Conservation (phyloP, 2,329 filamentous ascomycete species). For the Calcarisporium arbuscula region DNA sequence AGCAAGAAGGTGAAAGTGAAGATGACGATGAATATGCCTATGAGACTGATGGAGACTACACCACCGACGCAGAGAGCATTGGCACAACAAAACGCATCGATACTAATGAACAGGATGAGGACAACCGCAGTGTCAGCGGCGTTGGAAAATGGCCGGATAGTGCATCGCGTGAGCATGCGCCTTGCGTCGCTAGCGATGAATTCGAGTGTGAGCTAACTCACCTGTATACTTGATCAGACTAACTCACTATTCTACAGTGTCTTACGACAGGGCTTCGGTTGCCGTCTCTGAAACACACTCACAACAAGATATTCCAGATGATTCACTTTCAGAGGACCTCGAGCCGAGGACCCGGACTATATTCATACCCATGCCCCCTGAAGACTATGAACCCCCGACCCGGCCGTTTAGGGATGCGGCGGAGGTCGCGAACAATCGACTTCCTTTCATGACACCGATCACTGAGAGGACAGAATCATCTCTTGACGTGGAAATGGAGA, state of each 20-base stretch:
- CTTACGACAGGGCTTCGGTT: no score
- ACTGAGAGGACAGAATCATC: conserved; percentile 92
- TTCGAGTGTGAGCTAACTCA: no score
- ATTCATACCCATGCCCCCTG: conserved; percentile 77
- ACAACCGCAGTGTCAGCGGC: conserved; percentile 55
- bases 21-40: conserved; percentile 61
- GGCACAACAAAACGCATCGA: conserved; percentile 64
- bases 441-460: conserved; percentile 98
- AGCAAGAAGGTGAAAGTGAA: conserved; percentile 27
- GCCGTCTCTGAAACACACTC: no score
- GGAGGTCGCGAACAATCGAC: conserved; percentile 77
- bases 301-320: conserved; percentile 20
- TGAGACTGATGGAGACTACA: conserved; percentile 70
- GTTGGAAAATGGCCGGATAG: conserved; percentile 88
- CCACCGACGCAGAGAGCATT: conserved; percentile 79
- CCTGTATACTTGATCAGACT: no score
- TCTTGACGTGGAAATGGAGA: conserved; percentile 58
- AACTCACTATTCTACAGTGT: no score
- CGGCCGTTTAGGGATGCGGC: conserved; percentile 75
- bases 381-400: conserved; percentile 76
- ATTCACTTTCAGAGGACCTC: no score
- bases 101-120: conserved; percentile 33
- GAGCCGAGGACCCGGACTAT: conserved; percentile 53
- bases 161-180: conserved; percentile 64
- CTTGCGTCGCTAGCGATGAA: conserved; percentile 33